phyloP scores from a whole-genome alignment of 2,329 filamentous ascomycete genomes.

The Lasiodiplodia gonubiensis region DNA sequence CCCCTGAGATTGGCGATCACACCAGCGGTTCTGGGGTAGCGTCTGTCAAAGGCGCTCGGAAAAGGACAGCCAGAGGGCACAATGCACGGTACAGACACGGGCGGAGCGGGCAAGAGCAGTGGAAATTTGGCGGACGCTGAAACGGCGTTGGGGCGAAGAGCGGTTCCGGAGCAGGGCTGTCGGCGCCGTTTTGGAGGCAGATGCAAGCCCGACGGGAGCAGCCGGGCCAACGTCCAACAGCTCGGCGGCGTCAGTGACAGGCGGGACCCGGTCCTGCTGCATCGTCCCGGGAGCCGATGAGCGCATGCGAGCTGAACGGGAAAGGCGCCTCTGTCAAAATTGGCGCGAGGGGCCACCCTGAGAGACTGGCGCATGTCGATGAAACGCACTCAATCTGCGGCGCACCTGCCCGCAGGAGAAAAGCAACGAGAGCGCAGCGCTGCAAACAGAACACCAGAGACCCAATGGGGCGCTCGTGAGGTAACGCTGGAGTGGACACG shows the following conservation, averaged over 20 bases:
- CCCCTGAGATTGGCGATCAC: constrained; percentile 27
- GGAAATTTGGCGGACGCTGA: constrained; percentile 13
- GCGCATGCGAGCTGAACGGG: constrained; percentile 10
- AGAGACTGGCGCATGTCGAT: constrained; percentile 9
- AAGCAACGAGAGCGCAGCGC: constrained; percentile 17
- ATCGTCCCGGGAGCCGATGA: constrained; percentile 24
- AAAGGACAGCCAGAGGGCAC: neutral
- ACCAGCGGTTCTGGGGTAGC: constrained; percentile 15
- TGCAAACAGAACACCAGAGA: constrained; percentile 15
- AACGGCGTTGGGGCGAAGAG: neutral
- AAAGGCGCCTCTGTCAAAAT: neutral
- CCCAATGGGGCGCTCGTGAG: constrained; percentile 12
- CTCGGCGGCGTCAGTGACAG: constrained; percentile 12
- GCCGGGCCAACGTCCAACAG: constrained; percentile 26
- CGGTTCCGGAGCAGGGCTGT: neutral
- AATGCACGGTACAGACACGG: neutral
- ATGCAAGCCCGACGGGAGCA: constrained; percentile 25
- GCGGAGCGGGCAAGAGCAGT: neutral
- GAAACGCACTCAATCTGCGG: constrained; percentile 26
- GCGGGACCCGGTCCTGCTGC: constrained; percentile 21
- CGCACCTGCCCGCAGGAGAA: neutral
- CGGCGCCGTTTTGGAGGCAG: constrained; percentile 19
- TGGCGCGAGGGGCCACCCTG: constrained; percentile 1
- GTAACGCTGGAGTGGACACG: constrained; percentile 8
- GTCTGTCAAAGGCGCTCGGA: neutral